Conservation (phyloP, 352 stramenopile species). For the Peronosclerospora sorghi region DNA sequence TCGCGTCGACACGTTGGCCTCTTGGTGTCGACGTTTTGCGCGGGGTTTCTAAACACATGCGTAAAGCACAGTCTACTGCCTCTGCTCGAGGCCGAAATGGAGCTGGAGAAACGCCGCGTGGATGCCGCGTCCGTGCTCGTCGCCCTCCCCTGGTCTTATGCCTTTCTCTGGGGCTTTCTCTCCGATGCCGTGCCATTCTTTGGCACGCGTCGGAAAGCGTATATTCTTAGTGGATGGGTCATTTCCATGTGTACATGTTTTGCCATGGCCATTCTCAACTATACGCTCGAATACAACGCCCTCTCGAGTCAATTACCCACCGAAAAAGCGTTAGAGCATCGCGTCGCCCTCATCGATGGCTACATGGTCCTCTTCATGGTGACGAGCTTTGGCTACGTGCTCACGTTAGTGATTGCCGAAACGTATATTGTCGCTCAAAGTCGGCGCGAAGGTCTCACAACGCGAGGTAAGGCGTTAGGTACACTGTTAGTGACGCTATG, state of each 20-base stretch:
- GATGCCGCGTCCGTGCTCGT: slow-evolving; percentile 28
- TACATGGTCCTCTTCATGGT: slow-evolving; percentile 30
- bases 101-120: slow-evolving; percentile 27
- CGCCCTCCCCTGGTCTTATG: slow-evolving; percentile 37
- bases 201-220: slow-evolving; percentile 60
- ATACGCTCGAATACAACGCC: slow-evolving; percentile 1
- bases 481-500: slow-evolving; percentile 28
- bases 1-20: slow-evolving; percentile 22
- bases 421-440: slow-evolving; percentile 36
- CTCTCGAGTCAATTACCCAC: not conserved
- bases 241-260: slow-evolving; percentile 24
- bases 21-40: slow-evolving; percentile 17
- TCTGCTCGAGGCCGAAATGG: slow-evolving; percentile 25
- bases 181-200: slow-evolving; percentile 68
- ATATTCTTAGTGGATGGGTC: slow-evolving; percentile 62
- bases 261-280: slow-evolving; percentile 25
- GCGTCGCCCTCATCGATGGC: slow-evolving; percentile 11
- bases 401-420: slow-evolving; percentile 27
- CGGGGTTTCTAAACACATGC: slow-evolving; percentile 29
- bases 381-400: slow-evolving; percentile 34
- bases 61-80: slow-evolving; percentile 32
- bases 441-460: slow-evolving; percentile 19
- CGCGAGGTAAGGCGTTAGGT: slow-evolving; percentile 20
- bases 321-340: slow-evolving; percentile 7
- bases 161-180: slow-evolving; percentile 72